phyloP scores from a whole-genome alignment of 352 stramenopile species.

The Globisporangium nodosum region DNA sequence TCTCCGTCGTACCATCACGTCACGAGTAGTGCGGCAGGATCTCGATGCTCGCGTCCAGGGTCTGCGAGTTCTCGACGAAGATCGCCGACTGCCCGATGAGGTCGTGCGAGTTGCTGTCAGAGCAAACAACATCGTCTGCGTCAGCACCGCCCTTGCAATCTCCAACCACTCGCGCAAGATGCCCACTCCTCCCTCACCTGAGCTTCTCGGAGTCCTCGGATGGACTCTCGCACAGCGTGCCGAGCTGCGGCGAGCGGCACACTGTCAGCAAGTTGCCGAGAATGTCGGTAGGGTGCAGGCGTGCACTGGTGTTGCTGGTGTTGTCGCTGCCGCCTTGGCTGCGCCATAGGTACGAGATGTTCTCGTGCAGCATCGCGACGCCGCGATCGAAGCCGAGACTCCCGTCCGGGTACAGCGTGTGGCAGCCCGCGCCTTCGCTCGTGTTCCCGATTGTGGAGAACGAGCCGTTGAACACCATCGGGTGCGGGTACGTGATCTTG shows the following conservation, averaged over 20 bases:
- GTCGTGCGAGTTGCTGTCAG: constrained; percentile 9
- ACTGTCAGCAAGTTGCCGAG: constrained; percentile 64
- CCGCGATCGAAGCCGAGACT: constrained; percentile 71
- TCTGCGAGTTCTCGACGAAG: constrained; percentile 42
- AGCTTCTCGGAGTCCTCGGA: constrained; percentile 9
- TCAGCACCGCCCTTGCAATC: neutral
- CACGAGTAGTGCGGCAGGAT: constrained; percentile 66
- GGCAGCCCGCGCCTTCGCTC: constrained; percentile 66
- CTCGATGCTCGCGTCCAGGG: constrained; percentile 40
- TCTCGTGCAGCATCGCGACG: constrained; percentile 73
- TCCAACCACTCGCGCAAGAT: neutral
- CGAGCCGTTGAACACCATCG: constrained; percentile 85
- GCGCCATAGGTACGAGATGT: constrained; percentile 50
- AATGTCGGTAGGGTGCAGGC: constrained; percentile 46
- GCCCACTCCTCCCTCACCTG: constrained; percentile 12
- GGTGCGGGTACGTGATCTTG: constrained; percentile 62
- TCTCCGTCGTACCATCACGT: neutral
- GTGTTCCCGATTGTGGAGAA: constrained; percentile 84
- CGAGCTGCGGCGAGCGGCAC: constrained; percentile 35
- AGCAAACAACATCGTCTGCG: neutral
- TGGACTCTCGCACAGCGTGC: constrained; percentile 31
- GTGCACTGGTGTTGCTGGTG: constrained; percentile 2
- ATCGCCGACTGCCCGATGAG: constrained; percentile 22
- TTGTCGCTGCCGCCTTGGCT: constrained; percentile 40
- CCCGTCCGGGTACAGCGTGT: constrained; percentile 81